Conservation (phyloP, 2,329 filamentous ascomycete genomes). For the Thielaviopsis punctulata region DNA sequence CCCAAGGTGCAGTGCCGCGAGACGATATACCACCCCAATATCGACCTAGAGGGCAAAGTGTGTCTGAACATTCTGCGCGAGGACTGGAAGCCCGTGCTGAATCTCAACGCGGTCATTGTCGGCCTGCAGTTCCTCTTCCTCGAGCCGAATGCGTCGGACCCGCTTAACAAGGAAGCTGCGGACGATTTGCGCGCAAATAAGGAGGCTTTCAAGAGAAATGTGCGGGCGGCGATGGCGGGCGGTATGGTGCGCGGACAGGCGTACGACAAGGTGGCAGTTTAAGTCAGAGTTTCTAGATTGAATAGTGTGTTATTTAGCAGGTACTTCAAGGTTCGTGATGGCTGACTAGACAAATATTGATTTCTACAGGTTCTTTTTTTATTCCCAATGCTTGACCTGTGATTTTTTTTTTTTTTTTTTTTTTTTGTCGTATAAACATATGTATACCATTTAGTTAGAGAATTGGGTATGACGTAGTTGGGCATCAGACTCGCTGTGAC, state of each 20-base stretch:
- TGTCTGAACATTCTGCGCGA: slow-evolving; percentile 94
- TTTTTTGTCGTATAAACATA: not conserved
- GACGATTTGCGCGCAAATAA: slow-evolving; percentile 76
- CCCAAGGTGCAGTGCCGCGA: slow-evolving; percentile 94
- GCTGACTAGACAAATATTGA: no score
- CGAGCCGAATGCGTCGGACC: slow-evolving; percentile 90
- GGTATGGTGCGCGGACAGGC: slow-evolving; percentile 52
- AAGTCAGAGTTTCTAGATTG: not conserved
- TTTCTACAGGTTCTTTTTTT: no score
- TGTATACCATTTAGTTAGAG: not conserved
- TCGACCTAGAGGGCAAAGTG: slow-evolving; percentile 93
- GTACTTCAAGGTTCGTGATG: no score
- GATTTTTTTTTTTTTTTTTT: not conserved
- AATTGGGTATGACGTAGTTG: not conserved
- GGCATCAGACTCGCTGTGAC: not conserved
- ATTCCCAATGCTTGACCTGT: no score
- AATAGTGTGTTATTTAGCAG: no score
- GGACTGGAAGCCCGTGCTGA: slow-evolving; percentile 98
- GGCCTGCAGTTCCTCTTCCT: slow-evolving; percentile 95
- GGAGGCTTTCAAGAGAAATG: slow-evolving; percentile 83
- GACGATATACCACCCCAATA: slow-evolving; percentile 99
- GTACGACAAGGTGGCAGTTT: slow-evolving; percentile 39
- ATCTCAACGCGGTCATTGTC: slow-evolving; percentile 90
- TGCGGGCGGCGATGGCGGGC: slow-evolving; percentile 67
- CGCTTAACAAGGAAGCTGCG: slow-evolving; percentile 95